These are phyloP conservation scores for Candida sithepensis DNA, from an alignment of 805 yeast species.

Conservation along the genomic window DNA sequence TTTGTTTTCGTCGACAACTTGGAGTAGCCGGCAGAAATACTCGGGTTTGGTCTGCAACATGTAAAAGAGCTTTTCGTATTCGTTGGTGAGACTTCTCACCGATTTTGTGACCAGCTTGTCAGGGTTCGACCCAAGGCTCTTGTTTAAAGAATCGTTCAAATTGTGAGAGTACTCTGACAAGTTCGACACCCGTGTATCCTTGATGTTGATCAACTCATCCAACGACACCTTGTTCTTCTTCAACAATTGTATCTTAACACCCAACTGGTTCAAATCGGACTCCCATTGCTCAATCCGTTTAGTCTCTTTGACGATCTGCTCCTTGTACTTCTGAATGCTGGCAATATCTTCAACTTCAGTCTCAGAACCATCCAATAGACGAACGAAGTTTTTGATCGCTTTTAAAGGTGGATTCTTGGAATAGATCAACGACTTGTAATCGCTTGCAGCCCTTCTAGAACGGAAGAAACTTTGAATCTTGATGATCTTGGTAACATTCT, in stretches of 20 bases:
- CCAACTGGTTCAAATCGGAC: slow-evolving; percentile 68
- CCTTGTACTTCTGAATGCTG: slow-evolving; percentile 61
- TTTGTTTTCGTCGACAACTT: slow-evolving; percentile 24
- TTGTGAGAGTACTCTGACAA: slow-evolving; percentile 24
- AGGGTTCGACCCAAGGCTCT: slow-evolving; percentile 19
- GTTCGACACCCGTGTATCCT: slow-evolving; percentile 30
- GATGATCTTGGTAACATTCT: slow-evolving; percentile 56
- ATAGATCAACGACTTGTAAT: slow-evolving; percentile 68
- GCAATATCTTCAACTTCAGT: slow-evolving; percentile 74
- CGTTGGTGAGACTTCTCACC: slow-evolving; percentile 51
- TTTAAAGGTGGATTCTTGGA: slow-evolving; percentile 74
- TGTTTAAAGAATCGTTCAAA: slow-evolving; percentile 22
- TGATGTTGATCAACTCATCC: slow-evolving; percentile 55
- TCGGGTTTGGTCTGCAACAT: slow-evolving; percentile 78
- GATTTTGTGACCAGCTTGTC: slow-evolving; percentile 31
- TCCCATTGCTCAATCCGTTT: slow-evolving; percentile 68
- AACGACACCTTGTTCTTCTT: slow-evolving; percentile 76
- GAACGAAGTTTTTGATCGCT: slow-evolving; percentile 73
- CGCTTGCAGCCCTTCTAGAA: slow-evolving; percentile 61
- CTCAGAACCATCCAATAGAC: slow-evolving; percentile 58
- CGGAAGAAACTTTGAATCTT: slow-evolving; percentile 73
- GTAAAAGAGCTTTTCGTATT: slow-evolving; percentile 76
- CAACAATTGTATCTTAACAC: slow-evolving; percentile 71
- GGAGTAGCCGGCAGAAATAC: slow-evolving; percentile 59
- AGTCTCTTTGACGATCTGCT: slow-evolving; percentile 67